Conservation (phyloP, 2,329 filamentous ascomycete genomes). For the Epichloe bromicola region DNA sequence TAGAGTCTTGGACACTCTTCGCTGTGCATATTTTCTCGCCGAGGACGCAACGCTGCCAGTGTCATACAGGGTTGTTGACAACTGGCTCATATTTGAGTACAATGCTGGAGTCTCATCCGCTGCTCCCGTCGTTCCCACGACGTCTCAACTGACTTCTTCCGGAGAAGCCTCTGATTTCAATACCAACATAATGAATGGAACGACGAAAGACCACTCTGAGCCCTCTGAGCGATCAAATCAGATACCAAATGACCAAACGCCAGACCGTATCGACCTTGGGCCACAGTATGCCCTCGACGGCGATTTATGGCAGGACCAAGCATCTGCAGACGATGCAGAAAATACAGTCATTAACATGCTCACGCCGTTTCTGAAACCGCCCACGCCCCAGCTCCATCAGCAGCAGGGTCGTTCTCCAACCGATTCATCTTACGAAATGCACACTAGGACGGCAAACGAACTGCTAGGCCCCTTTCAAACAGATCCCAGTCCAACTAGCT, state of each 20-base stretch:
- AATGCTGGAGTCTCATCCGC: slow-evolving; percentile 6
- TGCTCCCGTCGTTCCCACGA: background rate
- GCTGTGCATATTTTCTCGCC: slow-evolving; percentile 34
- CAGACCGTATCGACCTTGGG: background rate
- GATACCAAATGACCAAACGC: background rate
- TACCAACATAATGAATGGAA: background rate
- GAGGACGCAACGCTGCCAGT: slow-evolving; percentile 28
- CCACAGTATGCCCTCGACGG: background rate
- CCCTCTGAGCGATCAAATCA: background rate
- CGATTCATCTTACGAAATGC: slow-evolving; percentile 43
- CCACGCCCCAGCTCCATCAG: slow-evolving; percentile 26
- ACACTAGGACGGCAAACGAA: slow-evolving; percentile 36
- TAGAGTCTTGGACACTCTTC: slow-evolving; percentile 34
- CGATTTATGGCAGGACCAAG: background rate
- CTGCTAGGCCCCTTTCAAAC: slow-evolving; percentile 30
- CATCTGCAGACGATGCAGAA: slow-evolving; percentile 20
- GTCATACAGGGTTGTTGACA: slow-evolving; percentile 14
- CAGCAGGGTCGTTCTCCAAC: slow-evolving; percentile 16
- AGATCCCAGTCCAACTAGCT: slow-evolving; percentile 17
- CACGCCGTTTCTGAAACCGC: slow-evolving; percentile 34
- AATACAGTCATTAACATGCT: slow-evolving; percentile 32
- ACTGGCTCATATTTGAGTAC: slow-evolving; percentile 22
- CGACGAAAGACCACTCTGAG: background rate
- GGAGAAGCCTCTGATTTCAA: background rate
- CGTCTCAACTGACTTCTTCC: background rate